Conservation (phyloP, 2,329 filamentous ascomycete genomes). For the Geosmithia putterillii region DNA sequence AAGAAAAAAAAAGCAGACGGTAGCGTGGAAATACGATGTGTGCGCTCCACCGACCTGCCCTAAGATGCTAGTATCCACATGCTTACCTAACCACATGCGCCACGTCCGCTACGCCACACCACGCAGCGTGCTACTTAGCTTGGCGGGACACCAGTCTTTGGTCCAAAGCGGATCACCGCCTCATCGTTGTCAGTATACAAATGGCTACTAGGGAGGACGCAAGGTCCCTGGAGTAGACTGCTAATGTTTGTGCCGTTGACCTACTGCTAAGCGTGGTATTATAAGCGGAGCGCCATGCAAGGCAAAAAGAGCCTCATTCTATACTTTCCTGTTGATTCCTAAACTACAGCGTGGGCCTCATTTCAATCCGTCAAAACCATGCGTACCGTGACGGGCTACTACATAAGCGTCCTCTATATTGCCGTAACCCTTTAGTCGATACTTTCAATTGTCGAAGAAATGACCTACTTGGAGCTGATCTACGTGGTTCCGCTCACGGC, state of each 20-base stretch:
- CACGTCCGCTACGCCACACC: neutral
- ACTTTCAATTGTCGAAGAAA: neutral
- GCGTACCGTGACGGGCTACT: neutral
- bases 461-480: neutral
- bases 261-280: no score
- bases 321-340: neutral
- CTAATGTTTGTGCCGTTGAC: no score
- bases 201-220: no score
- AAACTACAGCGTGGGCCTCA: neutral
- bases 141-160: no score
- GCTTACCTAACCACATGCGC: neutral
- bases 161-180: no score
- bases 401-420: neutral
- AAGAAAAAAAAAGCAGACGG: constrained; percentile 4
- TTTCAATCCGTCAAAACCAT: neutral
- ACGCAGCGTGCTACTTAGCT: neutral
- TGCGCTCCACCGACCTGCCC: constrained; percentile 22
- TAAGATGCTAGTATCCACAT: constrained; percentile 9
- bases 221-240: no score
- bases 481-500: constrained; percentile 53
- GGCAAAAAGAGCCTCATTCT: neutral
- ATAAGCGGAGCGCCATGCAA: neutral
- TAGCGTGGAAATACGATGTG: constrained; percentile 10
- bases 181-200: no score
- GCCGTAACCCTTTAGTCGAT: neutral